Base-by-base conservation (phyloP, 116 monocot genomes). In the Papilionanthe hybrid region DNA sequence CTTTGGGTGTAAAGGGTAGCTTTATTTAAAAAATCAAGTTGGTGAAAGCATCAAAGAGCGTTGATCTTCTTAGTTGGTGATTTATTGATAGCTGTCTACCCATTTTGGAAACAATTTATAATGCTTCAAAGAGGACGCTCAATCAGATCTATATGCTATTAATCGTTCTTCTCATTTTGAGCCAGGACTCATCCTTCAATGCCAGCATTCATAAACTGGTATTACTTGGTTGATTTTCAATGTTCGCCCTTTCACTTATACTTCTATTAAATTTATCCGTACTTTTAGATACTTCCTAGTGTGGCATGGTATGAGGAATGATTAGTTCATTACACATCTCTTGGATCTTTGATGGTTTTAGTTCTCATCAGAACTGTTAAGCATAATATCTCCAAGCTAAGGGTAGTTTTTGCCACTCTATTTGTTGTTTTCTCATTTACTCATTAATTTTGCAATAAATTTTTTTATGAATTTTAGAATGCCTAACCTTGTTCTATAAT, bases 261-360 rank as follows among this genome's bases (percentile, higher is more conserved):
- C 10, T 79, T 5, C 47, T 44, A 1, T 25, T 25, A 43, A 80
- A 69, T 68, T 37, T 15, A 13, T 60, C 15, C 32, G 42, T 72
- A 72, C 72, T n/a, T 45, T 9, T 81, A 86, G 84, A 83, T 89
- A 68, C 86, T 85, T 84, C 82, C 83, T n/a, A 82, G 63, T 80
- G 88, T 99, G 86, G 86, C 98, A 78, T 99, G 98, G 95, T 99
- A 93, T 79, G 86, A 92, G 86, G 98, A 99, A 69, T 91, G 94
- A 9, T 91, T 94, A 81, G 87, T 99, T 22, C 88, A 91, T 83
- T 79, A 91, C 56, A 91, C 93, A 19, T 94, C 98, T 80, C 93
- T 99, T 82, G 98, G 98, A 53, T 99, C 98, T 63, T 83, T 99
- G 78, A 93, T 99, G 98, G 98, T n/a, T n/a, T n/a, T n/a, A n/a